Percentiles rank a stretch among this genome's conserved stretches.
These are phyloP conservation scores for Fusarium beomiforme DNA, from an alignment of 2,329 filamentous ascomycete genomes.

Conservation along the genomic window DNA sequence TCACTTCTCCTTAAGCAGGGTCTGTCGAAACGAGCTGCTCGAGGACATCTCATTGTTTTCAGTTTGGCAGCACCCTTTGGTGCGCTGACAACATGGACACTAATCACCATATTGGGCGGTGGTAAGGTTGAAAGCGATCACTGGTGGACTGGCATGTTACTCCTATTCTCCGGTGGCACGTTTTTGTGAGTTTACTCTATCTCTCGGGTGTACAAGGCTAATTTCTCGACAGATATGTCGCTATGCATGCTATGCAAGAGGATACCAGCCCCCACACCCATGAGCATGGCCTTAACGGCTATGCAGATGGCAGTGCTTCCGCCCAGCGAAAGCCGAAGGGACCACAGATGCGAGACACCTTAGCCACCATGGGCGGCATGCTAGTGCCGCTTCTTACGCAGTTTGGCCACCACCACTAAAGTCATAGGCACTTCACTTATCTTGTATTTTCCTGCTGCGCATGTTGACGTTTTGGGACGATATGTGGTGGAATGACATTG, in stretches of 20 bases:
- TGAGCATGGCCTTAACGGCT: slow-evolving; percentile 64
- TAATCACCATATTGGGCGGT: slow-evolving; percentile 79
- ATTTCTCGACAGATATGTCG: slow-evolving; percentile 77
- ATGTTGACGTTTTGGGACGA: slow-evolving; percentile 5
- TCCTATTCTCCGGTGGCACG: slow-evolving; percentile 95
- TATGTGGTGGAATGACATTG: slow-evolving; percentile 15
- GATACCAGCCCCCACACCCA: slow-evolving; percentile 61
- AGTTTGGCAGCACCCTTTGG: slow-evolving; percentile 90
- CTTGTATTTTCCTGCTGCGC: slow-evolving; percentile 12
- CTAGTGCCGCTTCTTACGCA: slow-evolving; percentile 80
- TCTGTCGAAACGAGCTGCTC: slow-evolving; percentile 83
- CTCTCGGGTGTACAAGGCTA: slow-evolving; percentile 8
- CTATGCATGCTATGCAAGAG: slow-evolving; percentile 98
- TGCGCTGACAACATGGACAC: slow-evolving; percentile 82
- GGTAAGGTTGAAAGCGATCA: slow-evolving; percentile 68
- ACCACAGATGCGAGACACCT: slow-evolving; percentile 72
- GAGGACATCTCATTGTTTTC: slow-evolving; percentile 89
- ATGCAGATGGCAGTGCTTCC: slow-evolving; percentile 57
- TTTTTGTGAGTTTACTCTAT: slow-evolving; percentile 75
- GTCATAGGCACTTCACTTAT: slow-evolving; percentile 1
- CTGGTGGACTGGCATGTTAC: slow-evolving; percentile 91
- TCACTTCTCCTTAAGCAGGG: slow-evolving; percentile 91
- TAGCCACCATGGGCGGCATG: slow-evolving; percentile 80
- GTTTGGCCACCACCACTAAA: slow-evolving; percentile 76
- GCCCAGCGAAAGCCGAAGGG: slow-evolving; percentile 63